phyloP scores from a whole-genome alignment of 345 rosid species.

The Physaria fendleri region DNA sequence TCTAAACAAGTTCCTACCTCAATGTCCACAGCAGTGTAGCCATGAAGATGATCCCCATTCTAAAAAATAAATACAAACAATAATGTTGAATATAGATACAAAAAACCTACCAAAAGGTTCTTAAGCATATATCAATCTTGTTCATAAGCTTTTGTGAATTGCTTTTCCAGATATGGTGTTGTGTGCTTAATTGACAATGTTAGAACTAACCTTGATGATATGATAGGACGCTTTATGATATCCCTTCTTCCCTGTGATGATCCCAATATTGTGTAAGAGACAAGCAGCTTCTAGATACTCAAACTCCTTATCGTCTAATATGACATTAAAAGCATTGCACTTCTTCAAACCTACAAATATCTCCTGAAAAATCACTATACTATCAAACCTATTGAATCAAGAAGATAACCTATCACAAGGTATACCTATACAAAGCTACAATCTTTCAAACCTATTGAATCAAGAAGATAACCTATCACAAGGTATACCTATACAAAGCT shows the following conservation, averaged over 20 bases:
- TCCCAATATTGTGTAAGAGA: constrained; percentile 62
- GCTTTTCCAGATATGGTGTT: neutral
- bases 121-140: neutral
- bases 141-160: neutral
- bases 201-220: constrained; percentile 46
- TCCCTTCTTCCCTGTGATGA: constrained; percentile 51
- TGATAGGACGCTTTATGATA: constrained; percentile 66
- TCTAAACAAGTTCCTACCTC: constrained; percentile 41
- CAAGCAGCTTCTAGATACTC: constrained; percentile 76
- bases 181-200: neutral
- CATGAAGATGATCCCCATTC: constrained; percentile 55
- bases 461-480: neutral
- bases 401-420: too few relatives aligned
- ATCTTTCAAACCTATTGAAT: constrained; percentile 2
- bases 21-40: constrained; percentile 53
- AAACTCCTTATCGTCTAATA: constrained; percentile 45
- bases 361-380: constrained; percentile 36
- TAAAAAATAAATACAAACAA: constrained; percentile 21
- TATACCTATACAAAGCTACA: too few relatives aligned
- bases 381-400: constrained; percentile 12
- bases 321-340: constrained; percentile 26
- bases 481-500: too few relatives aligned
- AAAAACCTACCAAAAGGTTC: neutral
- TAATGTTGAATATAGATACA: neutral
- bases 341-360: constrained; percentile 52